Conservation (phyloP, 768 basidiomycete genomes). For the Kwoniella sp. region DNA sequence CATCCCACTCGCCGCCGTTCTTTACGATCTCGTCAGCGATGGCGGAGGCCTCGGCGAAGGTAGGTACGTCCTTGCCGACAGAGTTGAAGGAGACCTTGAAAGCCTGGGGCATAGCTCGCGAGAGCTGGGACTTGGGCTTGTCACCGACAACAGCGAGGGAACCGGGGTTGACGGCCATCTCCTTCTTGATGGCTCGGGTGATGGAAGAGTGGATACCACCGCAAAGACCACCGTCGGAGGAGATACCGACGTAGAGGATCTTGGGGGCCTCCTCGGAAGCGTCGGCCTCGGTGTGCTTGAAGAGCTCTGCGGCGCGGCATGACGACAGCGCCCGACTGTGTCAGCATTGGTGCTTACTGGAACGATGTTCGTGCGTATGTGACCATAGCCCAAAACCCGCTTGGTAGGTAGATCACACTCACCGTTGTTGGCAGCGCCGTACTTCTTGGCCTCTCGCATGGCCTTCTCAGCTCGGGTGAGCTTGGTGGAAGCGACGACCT, state of each 20-base stretch:
- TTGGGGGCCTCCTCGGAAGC: slow-evolving; percentile 59
- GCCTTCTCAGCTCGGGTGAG: slow-evolving; percentile 92
- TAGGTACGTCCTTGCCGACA: slow-evolving; percentile 95
- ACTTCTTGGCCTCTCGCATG: slow-evolving; percentile 86
- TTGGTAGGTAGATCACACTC: slow-evolving; percentile 19
- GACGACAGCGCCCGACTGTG: no score
- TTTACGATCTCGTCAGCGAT: slow-evolving; percentile 90
- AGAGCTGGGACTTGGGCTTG: slow-evolving; percentile 93
- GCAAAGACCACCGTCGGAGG: slow-evolving; percentile 98
- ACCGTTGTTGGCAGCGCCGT: slow-evolving; percentile 70
- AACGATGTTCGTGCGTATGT: no score
- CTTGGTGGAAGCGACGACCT: slow-evolving; percentile 98
- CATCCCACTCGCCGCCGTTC: slow-evolving; percentile 83
- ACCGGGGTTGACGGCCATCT: slow-evolving; percentile 62
- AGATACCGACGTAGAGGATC: slow-evolving; percentile 90
- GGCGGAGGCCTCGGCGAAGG: slow-evolving; percentile 91
- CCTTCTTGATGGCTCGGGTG: slow-evolving; percentile 80
- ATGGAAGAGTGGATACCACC: slow-evolving; percentile 99
- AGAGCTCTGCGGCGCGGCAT: slow-evolving; percentile 72
- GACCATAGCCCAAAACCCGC: no score
- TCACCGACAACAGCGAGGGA: slow-evolving; percentile 87
- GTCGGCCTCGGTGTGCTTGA: slow-evolving; percentile 68
- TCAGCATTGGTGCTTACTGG: no score
- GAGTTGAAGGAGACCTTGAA: slow-evolving; percentile 90
- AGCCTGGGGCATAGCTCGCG: slow-evolving; percentile 67